These are phyloP conservation scores for Zelopaecilomyces penicillatus DNA, from an alignment of 2,329 filamentous ascomycete genomes.

Conservation along the genomic window DNA sequence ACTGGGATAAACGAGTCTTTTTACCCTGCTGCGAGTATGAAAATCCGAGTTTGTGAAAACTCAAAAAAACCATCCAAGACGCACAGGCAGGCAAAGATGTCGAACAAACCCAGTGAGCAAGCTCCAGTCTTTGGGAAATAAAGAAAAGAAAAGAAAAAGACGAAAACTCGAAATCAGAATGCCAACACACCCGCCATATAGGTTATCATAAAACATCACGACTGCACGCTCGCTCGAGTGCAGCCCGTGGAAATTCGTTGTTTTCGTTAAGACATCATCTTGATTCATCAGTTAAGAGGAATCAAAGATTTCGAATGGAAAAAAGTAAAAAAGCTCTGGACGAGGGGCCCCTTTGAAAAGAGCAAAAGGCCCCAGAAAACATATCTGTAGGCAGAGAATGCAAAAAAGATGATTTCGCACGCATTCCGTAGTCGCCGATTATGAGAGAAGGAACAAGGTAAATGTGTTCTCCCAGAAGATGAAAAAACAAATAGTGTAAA, in stretches of 20 bases:
- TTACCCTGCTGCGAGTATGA: no score
- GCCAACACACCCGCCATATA: conserved; percentile 12
- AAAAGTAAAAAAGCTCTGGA: conserved; percentile 9
- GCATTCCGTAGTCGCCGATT: background rate
- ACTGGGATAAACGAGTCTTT: no score
- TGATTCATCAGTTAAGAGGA: conserved; percentile 21
- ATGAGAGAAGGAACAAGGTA: conserved; percentile 7
- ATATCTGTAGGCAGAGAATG: conserved; percentile 15
- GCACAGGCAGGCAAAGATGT: no score
- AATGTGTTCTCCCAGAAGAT: background rate
- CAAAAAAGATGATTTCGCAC: conserved; percentile 4
- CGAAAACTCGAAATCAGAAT: conserved; percentile 8
- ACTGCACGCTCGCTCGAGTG: conserved; percentile 11
- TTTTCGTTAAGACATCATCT: conserved; percentile 26
- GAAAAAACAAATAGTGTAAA: conserved; percentile 1
- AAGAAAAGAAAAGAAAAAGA: conserved; percentile 11
- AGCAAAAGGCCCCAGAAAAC: conserved; percentile 12
- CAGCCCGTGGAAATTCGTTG: conserved; percentile 17
- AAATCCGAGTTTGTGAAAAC: no score
- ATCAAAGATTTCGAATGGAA: conserved; percentile 14
- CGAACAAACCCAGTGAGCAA: background rate
- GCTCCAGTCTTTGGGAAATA: background rate
- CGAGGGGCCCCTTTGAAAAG: background rate
- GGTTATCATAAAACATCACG: conserved; percentile 17
- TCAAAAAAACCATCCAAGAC: no score